Base-by-base conservation (phyloP, 305 asterid species). In the Fraxinus greggii region DNA sequence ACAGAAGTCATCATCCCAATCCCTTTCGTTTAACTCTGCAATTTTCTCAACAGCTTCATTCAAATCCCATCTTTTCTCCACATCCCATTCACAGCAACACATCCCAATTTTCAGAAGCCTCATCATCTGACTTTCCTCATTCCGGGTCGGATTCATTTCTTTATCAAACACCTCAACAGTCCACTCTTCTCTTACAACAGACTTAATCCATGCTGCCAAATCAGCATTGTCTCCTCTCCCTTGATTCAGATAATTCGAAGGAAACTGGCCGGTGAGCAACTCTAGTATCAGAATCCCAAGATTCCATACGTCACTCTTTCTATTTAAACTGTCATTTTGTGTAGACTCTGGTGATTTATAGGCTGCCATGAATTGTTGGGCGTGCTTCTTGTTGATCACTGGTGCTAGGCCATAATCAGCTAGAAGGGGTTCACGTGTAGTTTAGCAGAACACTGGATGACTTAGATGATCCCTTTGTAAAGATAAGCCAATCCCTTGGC, bases 111-210 rank as follows among this genome's bases (percentile, higher is more conserved):
- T 88, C 85, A 88, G 42, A 0, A 86, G 79, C 80, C 83, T 88
- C 45, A 86, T 83, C 89, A 88, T 88, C 74, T 86, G 78, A 1
- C 88, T 85, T 80, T 84, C 86, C 9, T 80, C 78, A 65, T 59
- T 80, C n/a, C 72, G 67, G 3, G 72, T 26, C 6, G 28, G 65
- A 19, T 77, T 54, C 90, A 88, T 88, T 17, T 88, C 87, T 74
- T 82, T 88, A 48, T 88, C 89, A 17, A 88, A 86, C 7, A 84
- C 88, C 76, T 88, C 88, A 2, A 85, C 87, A 1, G 89, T 86
- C 89, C 88, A 84, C 42, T 88, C 90, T 76, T 88, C 90, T 78
- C 89, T 88, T 4, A 88, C 89, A 31, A 86, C 88, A 5, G 90
- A 86, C 31, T 84, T 82, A n/a, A 84, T 86, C 90, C 90, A 88